These are phyloP conservation scores for Apium graveolens DNA, from an alignment of 129 eudicot species.

Conservation along the genomic window DNA sequence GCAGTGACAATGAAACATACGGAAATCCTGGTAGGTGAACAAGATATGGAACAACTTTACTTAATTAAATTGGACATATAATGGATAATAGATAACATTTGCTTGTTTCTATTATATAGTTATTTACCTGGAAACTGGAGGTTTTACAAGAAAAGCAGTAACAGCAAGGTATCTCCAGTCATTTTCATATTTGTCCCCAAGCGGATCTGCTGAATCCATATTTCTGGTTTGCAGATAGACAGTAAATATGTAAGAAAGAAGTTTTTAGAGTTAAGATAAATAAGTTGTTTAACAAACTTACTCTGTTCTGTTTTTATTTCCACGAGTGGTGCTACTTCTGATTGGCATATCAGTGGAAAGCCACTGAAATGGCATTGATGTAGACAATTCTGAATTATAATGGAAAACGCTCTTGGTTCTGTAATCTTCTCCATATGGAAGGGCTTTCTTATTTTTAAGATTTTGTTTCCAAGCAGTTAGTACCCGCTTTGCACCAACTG, in stretches of 20 bases:
- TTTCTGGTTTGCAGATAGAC: constrained; percentile 17
- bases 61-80: not conserved
- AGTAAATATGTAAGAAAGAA: constrained; percentile 18
- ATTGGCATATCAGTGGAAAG: constrained; percentile 86
- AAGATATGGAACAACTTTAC: constrained; percentile 14
- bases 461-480: constrained; percentile 81
- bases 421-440: constrained; percentile 2
- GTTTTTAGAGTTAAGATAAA: constrained; percentile 4
- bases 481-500: constrained; percentile 97
- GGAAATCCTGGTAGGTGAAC: constrained; percentile 49
- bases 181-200: constrained; percentile 56
- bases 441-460: constrained; percentile 17
- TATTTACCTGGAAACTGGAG: constrained; percentile 59
- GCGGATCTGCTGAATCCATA: constrained; percentile 11
- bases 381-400: constrained; percentile 22
- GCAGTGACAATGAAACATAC: constrained; percentile 82
- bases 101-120: constrained; percentile 13
- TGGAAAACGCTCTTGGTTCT: not conserved
- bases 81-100: not conserved
- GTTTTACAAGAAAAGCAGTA: constrained; percentile 79
- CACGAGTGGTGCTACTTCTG: constrained; percentile 30
- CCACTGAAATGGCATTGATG: constrained; percentile 77
- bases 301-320: constrained; percentile 24
- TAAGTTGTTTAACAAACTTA: constrained; percentile 19
- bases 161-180: constrained; percentile 97